phyloP scores from a whole-genome alignment of 495 filamentous ascomycete species.

The Thozetella sp. region DNA sequence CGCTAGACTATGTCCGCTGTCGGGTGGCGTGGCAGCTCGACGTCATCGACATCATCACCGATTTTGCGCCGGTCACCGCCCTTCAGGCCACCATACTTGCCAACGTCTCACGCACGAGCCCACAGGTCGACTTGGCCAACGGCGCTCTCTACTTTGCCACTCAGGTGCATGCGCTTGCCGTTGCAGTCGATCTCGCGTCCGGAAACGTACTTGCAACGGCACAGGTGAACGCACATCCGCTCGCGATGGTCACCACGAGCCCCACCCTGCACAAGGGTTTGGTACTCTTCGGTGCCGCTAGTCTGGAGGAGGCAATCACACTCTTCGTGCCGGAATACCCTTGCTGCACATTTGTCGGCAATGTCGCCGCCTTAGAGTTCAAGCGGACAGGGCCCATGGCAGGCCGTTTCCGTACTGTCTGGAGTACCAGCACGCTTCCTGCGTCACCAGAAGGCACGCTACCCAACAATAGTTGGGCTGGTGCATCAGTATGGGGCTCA shows the following conservation, averaged over 20 bases:
- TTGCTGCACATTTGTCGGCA: slow-evolving; percentile 37
- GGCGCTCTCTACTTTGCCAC: slow-evolving; percentile 33
- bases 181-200: slow-evolving; percentile 25
- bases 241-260: slow-evolving; percentile 27
- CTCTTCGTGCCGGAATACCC: slow-evolving; percentile 18
- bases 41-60: slow-evolving; percentile 20
- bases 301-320: slow-evolving; percentile 23
- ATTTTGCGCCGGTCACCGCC: slow-evolving; percentile 12
- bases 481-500: slow-evolving; percentile 34
- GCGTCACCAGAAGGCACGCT: slow-evolving; percentile 21
- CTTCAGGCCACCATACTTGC: slow-evolving; percentile 4
- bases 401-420: too few species aligned
- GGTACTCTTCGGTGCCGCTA: slow-evolving; percentile 31
- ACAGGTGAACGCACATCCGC: slow-evolving; percentile 27
- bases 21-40: slow-evolving; percentile 29
- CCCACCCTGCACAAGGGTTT: slow-evolving; percentile 26
- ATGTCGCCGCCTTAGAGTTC: slow-evolving; percentile 27
- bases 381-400: too few species aligned
- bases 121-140: slow-evolving; percentile 24
- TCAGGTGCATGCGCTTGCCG: slow-evolving; percentile 27
- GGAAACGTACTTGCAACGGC: slow-evolving; percentile 19
- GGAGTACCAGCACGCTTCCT: slow-evolving; percentile 13
- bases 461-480: slow-evolving; percentile 32
- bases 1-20: slow-evolving; percentile 30
- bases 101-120: slow-evolving; percentile 11